These are phyloP conservation scores for Daldinia sp. DNA, from an alignment of 2,329 filamentous ascomycete genomes.

Conservation along the genomic window DNA sequence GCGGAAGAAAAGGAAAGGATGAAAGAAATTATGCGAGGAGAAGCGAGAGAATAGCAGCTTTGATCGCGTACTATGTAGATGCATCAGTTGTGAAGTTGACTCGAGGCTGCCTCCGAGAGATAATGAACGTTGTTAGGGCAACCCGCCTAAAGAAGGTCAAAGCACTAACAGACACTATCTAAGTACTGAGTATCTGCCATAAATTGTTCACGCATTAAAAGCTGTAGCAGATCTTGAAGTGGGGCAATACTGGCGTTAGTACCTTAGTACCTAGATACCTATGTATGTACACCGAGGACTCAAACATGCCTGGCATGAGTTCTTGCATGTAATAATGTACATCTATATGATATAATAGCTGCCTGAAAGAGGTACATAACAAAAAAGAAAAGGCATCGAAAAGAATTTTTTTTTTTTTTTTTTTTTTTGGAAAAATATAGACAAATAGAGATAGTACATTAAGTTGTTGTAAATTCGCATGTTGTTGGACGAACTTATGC, in stretches of 20 bases:
- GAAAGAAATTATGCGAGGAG: neutral
- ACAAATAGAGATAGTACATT: too few species aligned
- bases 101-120: constrained; percentile 12
- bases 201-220: constrained; percentile 19
- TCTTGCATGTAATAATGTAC: too few species aligned
- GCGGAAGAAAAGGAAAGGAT: neutral
- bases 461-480: too few species aligned
- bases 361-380: too few species aligned
- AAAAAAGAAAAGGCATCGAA: too few species aligned
- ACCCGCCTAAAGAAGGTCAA: neutral
- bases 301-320: too few species aligned
- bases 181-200: constrained; percentile 40
- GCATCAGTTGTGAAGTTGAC: constrained; percentile 40
- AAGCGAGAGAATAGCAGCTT: neutral
- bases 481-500: too few species aligned
- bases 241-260: constrained; percentile 3
- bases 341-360: too few species aligned
- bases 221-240: constrained; percentile 17
- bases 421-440: too few species aligned
- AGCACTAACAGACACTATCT: constrained; percentile 45
- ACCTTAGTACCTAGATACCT: neutral
- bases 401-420: too few species aligned
- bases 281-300: neutral
- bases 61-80: constrained; percentile 7
- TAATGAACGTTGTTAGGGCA: constrained; percentile 36